Base-by-base conservation (phyloP, 2,329 filamentous ascomycete genomes). In the Scleromitrula shiraiana region DNA sequence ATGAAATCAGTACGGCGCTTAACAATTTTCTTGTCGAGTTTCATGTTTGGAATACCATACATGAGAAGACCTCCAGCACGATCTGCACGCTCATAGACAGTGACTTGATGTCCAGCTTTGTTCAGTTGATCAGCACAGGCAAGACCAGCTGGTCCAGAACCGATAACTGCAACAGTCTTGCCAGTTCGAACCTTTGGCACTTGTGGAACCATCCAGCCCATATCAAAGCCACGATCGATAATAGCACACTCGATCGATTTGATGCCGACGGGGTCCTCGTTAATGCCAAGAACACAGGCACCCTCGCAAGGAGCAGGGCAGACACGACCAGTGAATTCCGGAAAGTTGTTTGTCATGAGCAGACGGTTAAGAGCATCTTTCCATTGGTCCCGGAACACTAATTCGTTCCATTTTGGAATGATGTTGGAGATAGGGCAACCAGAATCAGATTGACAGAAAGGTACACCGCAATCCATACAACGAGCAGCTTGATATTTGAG, bases 1-100 rank as follows among this genome's bases (percentile, higher is more conserved):
- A 96, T 91, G 69, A 97, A 89, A 68, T 96, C 88, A 41, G 93
- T 89, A 67, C 91, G 86, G 44, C 91, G 86, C 75, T 96, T 91
- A 52, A 97, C 91, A 55, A 96, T 83, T 64, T 88, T 88, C 78
- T 97, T 97, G 73, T 97, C 91, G 35, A 97, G 85, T 75, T 97
- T 97, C 91, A 97, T 97, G 75, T 97, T 97, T 57, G 91, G 91
- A 58, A 97, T 97, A 58, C 91, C 91, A 65, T 97, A 96, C 91
- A 96, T 96, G 62, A 97, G 79, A 47, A 97, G 76, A 67, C 91
- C 91, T 70, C 91, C 91, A 50, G 85, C 73, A 56, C 91, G 88
- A 65, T 97, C 91, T 51, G 89, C 81, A 56, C 91, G 88, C 76
- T 97, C 91, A 63, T 93, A 96, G 15, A 97, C 80, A 10, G 88